These are phyloP conservation scores for Skeletonema costatum DNA, from an alignment of 108 stramenopile genomes.

Conservation along the genomic window DNA sequence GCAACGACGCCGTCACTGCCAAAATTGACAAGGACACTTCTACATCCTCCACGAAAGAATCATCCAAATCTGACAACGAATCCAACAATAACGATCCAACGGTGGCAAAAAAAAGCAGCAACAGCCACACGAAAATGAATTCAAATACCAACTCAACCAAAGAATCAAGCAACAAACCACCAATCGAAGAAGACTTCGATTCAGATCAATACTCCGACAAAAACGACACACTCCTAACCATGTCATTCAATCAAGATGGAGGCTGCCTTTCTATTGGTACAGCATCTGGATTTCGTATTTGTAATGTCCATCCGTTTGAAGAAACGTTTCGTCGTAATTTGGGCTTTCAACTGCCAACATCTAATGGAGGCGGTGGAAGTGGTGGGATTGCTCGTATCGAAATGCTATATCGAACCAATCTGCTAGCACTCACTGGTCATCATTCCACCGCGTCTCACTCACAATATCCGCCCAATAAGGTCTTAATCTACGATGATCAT, in stretches of 20 bases:
- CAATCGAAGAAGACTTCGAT: background rate
- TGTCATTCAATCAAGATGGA: slow-evolving; percentile 89
- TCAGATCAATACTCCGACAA: slow-evolving; percentile 22
- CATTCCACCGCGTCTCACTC: slow-evolving; percentile 42
- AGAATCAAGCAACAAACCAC: background rate
- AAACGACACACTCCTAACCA: slow-evolving; percentile 61
- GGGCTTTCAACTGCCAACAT: slow-evolving; percentile 7
- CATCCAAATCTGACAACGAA: background rate
- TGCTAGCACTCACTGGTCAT: slow-evolving; percentile 96
- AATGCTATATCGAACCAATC: slow-evolving; percentile 99
- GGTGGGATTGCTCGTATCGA: slow-evolving; percentile 96
- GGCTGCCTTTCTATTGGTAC: slow-evolving; percentile 92
- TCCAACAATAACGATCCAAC: background rate
- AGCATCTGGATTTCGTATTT: slow-evolving; percentile 93
- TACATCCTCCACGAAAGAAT: background rate
- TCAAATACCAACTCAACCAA: background rate
- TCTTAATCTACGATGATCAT: slow-evolving; percentile 99
- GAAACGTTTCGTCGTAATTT: slow-evolving; percentile 82
- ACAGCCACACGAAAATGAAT: background rate
- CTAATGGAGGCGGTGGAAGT: slow-evolving; percentile 33
- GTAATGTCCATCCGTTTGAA: slow-evolving; percentile 93
- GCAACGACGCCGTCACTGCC: slow-evolving; percentile 1
- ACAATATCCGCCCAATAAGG: slow-evolving; percentile 94
- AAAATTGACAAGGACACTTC: background rate
- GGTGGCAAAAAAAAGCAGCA: background rate